phyloP scores from a whole-genome alignment of 2,329 filamentous ascomycete species.

The Claviceps sp. region DNA sequence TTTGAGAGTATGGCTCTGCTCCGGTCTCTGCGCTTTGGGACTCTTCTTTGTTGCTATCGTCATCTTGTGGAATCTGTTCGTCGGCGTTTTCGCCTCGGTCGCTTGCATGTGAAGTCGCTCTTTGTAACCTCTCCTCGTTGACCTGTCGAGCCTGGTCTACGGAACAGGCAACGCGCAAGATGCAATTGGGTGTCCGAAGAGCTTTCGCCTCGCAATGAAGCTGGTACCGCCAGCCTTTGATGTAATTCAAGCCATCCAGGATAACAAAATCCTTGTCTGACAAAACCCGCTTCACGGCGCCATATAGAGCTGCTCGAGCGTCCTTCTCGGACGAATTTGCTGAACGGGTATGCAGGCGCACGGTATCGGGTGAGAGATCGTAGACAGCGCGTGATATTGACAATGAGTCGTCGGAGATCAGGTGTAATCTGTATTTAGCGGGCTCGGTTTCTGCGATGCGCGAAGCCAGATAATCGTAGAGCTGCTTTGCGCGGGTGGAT shows the following conservation, averaged over 20 bases:
- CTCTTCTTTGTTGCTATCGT: not conserved
- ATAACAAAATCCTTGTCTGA: conserved; percentile 64
- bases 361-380: conserved; percentile 39
- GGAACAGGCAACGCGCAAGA: conserved; percentile 51
- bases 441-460: conserved; percentile 31
- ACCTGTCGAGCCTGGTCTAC: conserved; percentile 38
- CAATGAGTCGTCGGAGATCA: conserved; percentile 60
- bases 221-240: conserved; percentile 83
- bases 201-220: conserved; percentile 77
- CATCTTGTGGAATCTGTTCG: not conserved
- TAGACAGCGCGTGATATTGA: conserved; percentile 60
- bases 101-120: not conserved
- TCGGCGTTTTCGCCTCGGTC: conserved; percentile 4
- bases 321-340: conserved; percentile 70
- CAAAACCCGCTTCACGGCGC: conserved; percentile 64
- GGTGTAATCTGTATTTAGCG: conserved; percentile 50
- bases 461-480: conserved; percentile 48
- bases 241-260: conserved; percentile 72
- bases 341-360: conserved; percentile 49
- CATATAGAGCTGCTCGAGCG: conserved; percentile 62
- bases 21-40: not conserved
- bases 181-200: conserved; percentile 58
- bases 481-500: conserved; percentile 51
- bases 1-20: conserved; percentile 33
- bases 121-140: conserved; percentile 44